Evolutionary conservation across 352 stramenopile species (phyloP), one percentile per base, ranked within the genome.

Genomic region (Phytophthora foliorum): DNA sequence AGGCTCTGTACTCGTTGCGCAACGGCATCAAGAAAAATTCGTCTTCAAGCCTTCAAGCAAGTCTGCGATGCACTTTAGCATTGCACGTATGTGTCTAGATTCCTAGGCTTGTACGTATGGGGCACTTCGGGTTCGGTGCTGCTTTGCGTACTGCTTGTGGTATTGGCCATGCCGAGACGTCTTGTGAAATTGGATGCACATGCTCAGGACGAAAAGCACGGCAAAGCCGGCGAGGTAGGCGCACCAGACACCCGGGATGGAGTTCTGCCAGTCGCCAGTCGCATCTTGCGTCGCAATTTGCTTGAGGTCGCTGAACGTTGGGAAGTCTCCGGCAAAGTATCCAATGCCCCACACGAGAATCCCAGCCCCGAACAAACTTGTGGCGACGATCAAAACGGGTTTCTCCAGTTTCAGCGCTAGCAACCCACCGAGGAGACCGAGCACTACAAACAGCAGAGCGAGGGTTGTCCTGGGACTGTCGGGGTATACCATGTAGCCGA

Each of bases 321-420:
- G 74, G 36, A 75, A 88, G 41, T 81, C 67, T 19, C 80, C 77
- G 13, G 69, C 72, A 46, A 85, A 88, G 63, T 83, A 84, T 24
- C 75, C 80, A 19, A 86, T 48, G 2, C 77, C 77, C 80, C 75
- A 84, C 3, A 82, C 73, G 14, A 79, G 38, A 25, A 78, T 38
- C 1, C 67, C 64, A 2, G 80, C 77, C 16, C 80, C 77, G 36
- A 82, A 62, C 19, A 81, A 50, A 34, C 72, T 80, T 27, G 77
- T 84, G 11, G 78, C 66, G 7, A 81, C 25, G 22, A 89, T 67
- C 17, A 89, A 31, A 14, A 79, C 67, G 8, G 74, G 71, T 31
- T 81, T 81, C 58, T 87, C 78, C 46, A 82, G 27, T 42, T 84
- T 82, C 42, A 80, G 29, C 14, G 74, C 69, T 5, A 78, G 31